Evolutionary conservation across 2,329 filamentous ascomycete genomes (phyloP), one percentile per base, ranked within the genome.

Genomic region (Monosporascus sp.): DNA sequence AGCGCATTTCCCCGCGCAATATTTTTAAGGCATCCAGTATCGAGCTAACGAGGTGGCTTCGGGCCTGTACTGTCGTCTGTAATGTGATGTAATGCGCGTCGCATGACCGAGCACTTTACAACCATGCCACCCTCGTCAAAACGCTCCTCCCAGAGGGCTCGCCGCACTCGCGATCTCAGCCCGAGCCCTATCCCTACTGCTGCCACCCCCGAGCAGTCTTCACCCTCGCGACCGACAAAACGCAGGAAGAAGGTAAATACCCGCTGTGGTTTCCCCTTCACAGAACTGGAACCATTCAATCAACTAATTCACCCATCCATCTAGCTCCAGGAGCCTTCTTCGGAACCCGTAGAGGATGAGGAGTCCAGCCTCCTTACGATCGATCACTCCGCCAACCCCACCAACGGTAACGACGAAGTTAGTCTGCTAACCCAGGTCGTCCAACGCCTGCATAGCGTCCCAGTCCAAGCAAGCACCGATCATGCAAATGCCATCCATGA

Each of bases 401-500:
- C 65, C 41, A 62, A 65, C 50, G 62, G 72, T 54, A 73, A 71
- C 55, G 79, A 81, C 37, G 78, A 83, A 54, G 80, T 82, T 57
- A 75, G 78, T 58, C 66, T 82, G n/a, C 76, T 84, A 26, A 75
- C 78, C 24, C 78, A 78, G 55, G 76, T 84, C 56, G 75, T 78
- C 14, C 79, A 82, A 58, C 75, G 79, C 54, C 70, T 83, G 37
- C 60, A 70, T 43, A 61, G 60, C n/a, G 67, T 75, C 45, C 67
- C 72, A 2, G 81, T 85, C 1, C 79, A 86, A 60, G 84, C 82
- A 41, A 80, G 78, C 67, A 78, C 76, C 58, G 82, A 87, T 52
- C 80, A 87, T 60, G 74, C 83, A 52, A 88, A 88, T 66, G 72
- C 78, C 45, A 81, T 84, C 52, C 84, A 87, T 66, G 81, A 85